Base-by-base conservation (phyloP, 2,329 filamentous ascomycete species). In the Sporothrix sp. region DNA sequence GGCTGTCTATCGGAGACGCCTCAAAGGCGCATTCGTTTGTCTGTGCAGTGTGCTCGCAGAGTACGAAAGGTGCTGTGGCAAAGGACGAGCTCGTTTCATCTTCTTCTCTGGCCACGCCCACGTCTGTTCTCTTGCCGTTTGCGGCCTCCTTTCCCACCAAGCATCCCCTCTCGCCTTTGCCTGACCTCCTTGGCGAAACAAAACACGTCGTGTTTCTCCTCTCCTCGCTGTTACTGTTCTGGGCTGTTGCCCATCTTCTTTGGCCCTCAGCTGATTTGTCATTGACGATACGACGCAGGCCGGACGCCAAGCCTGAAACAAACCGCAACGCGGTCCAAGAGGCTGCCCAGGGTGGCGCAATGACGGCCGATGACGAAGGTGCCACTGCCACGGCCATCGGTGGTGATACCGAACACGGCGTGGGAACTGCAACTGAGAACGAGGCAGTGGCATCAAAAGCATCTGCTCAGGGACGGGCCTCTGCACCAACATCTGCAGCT, bases 301-400 rank as follows among this genome's bases (percentile, higher is more conserved):
- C 57, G 51, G 62, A 68, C 63, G 66, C 65, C 67, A 68, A 69
- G 66, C 58, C 59, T 60, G 64, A 63, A 62, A 64, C 61, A 32
- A 49, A 33, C 52, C 20, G 35, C 47, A 33, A n/a, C 7, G 13
- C n/a, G 28, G 27, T 7, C 39, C 35, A 48, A 16, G 18, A 40
- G 18, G 30, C 20, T 30, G 11, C 14, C 16, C 13, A 18, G 13
- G 21, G 35, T 20, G 25, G 21, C 21, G 42, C 14, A 18, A 43
- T 48, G 35, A 4, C 28, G 28, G 35, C 20, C 36, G 20, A 39
- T 27, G 42, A 47, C 23, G 33, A 47, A 25, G 35, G 6, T 39
- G 16, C 11, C 25, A 23, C 36, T 25, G 37, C 20, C 28, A 11
- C 33, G 36, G 28, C 20, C 20, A 21, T 48, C 14, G 46, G 25